Conservation (phyloP, 2,329 filamentous ascomycete genomes). For the Canariomyces notabilis region DNA sequence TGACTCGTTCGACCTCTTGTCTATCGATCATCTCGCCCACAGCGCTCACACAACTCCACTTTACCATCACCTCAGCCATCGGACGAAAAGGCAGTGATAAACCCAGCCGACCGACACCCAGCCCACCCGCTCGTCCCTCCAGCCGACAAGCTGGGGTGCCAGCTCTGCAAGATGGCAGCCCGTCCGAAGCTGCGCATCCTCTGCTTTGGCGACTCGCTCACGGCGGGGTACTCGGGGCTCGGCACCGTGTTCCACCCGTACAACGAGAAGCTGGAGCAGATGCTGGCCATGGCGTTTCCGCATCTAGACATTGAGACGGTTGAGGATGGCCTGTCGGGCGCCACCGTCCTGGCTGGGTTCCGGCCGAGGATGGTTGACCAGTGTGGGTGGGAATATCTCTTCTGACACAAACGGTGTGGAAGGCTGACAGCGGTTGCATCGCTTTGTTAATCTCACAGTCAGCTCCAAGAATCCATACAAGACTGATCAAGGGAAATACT, state of each 20-base stretch:
- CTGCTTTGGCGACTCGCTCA: conserved; percentile 63
- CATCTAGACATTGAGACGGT: conserved; percentile 26
- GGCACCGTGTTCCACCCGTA: conserved; percentile 50
- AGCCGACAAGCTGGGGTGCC: background rate
- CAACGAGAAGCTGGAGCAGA: conserved; percentile 41
- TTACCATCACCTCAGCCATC: no score
- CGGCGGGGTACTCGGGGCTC: conserved; percentile 46
- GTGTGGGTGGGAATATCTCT: conserved; percentile 20
- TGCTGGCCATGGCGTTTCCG: conserved; percentile 42
- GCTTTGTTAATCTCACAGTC: background rate
- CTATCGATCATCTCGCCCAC: background rate
- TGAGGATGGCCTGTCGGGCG: conserved; percentile 28
- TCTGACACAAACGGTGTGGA: background rate
- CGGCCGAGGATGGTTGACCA: conserved; percentile 23
- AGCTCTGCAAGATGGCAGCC: conserved; percentile 12
- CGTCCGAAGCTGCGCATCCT: conserved; percentile 46
- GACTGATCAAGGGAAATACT: conserved; percentile 26
- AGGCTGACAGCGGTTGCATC: background rate
- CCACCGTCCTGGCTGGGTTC: conserved; percentile 24
- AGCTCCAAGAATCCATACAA: background rate
- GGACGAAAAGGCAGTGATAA: no score
- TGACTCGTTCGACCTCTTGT: background rate
- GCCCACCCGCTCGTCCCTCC: background rate
- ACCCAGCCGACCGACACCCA: no score
- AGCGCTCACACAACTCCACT: background rate